Percentiles rank a stretch among this genome's conserved stretches.
Evolutionary conservation across 2,329 filamentous ascomycete genomes (phyloP).

Genomic region (Sporothrix brasiliensis): DNA sequence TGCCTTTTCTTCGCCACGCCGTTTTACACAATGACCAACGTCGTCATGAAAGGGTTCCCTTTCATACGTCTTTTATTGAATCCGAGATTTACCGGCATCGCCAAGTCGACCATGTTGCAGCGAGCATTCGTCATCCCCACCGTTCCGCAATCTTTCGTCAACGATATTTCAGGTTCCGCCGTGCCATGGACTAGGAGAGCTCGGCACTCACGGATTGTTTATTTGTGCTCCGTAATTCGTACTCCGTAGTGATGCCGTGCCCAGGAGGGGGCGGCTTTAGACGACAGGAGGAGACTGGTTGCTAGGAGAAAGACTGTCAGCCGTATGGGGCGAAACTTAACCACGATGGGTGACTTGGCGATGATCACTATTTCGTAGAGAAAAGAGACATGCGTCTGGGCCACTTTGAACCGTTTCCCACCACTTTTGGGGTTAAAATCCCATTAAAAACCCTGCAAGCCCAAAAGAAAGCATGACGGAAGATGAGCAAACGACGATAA

Average conservation of each 20-base stretch:
- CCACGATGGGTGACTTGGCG: background rate
- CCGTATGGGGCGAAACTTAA: background rate
- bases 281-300: background rate
- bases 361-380: conserved; percentile 5
- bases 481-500: background rate
- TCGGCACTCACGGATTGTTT: background rate
- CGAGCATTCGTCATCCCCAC: background rate
- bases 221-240: background rate
- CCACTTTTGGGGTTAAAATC: background rate
- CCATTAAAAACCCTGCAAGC: background rate
- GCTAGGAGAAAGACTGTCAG: background rate
- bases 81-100: background rate
- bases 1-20: background rate
- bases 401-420: background rate
- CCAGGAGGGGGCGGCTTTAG: background rate
- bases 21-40: background rate
- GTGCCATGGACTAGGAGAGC: conserved; percentile 6
- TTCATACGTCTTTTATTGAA: background rate
- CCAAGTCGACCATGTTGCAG: background rate
- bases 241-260: background rate
- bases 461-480: background rate
- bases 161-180: background rate
- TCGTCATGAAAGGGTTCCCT: background rate
- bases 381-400: background rate
- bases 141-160: background rate